Evolutionary conservation across 345 rosid species (phyloP), one percentile per base, ranked within the genome.

Genomic region (Xanthoceras sorbifolium): DNA sequence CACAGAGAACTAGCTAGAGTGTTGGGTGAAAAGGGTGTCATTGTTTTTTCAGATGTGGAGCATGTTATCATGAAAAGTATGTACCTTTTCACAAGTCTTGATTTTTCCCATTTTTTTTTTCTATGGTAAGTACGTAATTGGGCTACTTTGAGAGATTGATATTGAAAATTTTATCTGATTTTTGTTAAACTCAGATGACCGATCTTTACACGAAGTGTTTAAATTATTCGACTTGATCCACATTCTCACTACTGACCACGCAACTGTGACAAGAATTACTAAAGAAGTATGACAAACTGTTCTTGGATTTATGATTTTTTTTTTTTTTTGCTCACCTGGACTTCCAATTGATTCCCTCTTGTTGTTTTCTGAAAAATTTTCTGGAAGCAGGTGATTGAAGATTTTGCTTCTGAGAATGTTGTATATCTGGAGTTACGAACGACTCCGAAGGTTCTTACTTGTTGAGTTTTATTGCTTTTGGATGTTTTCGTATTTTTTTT

Each of bases 391-490:
- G 99, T 93, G 66, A 84, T 93, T 32, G 94, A 93, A 86, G 99
- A 96, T 77, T 93, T 96, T 89, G 97, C 97, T 83, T 83, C 84
- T 9, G 99, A 93, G 69, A 96, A 90, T 85, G 97, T 89, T 75
- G 91, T 92, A 6, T 93, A 96, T 83, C 85, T 93, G 6, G 99
- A 96, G 86, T 80, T 96, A 75, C 78, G 99, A 86, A 96, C 99
- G 63, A 90, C 97, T 76, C 98, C 99, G n/a, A 94, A 96, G 97
- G 98, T 93, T 83, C 71, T 52, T 42, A 23, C 25, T 61, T 61
- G 32, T 61, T 42, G 32, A 29, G 71, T 48, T 68, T 1, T 54
- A n/a, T 26, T 11, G n/a, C 14, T 32, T 29, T 44, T 20, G 36
- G 9, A 34, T 28, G 32, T 69, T 10, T 5, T 67, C 17, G 66